Percentiles rank a stretch among this genome's conserved stretches.
These are phyloP conservation scores for Bertia moriformis DNA, from an alignment of 2,329 filamentous ascomycete species.

Conservation along the genomic window DNA sequence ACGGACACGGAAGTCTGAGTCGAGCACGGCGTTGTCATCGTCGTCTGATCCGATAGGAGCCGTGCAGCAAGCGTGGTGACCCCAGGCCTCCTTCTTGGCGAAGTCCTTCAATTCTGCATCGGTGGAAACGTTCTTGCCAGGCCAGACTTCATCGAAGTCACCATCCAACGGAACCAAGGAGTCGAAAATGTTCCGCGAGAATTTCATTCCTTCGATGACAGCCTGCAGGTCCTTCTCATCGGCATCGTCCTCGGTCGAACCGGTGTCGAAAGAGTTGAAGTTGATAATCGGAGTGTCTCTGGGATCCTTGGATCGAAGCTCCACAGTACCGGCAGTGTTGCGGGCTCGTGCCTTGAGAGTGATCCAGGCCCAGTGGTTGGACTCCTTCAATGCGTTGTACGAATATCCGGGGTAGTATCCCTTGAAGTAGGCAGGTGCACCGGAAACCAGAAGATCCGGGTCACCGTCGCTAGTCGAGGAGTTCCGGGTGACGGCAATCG, in stretches of 20 bases:
- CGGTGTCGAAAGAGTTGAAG: slow-evolving; percentile 23
- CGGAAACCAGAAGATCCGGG: slow-evolving; percentile 38
- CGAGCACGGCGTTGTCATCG: slow-evolving; percentile 34
- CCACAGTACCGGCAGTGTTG: slow-evolving; percentile 35
- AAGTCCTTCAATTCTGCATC: slow-evolving; percentile 10
- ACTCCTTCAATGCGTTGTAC: slow-evolving; percentile 22
- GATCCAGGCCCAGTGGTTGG: slow-evolving; percentile 21
- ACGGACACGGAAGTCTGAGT: slow-evolving; percentile 32
- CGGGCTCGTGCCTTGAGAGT: slow-evolving; percentile 37
- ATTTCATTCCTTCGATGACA: slow-evolving; percentile 10
- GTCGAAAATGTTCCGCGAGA: slow-evolving; percentile 9
- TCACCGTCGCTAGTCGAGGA: slow-evolving; percentile 22
- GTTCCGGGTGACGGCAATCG: slow-evolving; percentile 25
- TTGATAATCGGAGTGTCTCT: slow-evolving; percentile 42
- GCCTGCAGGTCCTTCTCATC: slow-evolving; percentile 4
- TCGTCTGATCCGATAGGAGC: slow-evolving; percentile 19
- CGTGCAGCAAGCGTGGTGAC: slow-evolving; percentile 12
- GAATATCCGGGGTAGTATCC: slow-evolving; percentile 42
- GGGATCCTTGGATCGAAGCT: slow-evolving; percentile 37
- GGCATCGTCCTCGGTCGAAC: slow-evolving; percentile 4
- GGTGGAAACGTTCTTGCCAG: slow-evolving; percentile 6
- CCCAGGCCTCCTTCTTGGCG: slow-evolving; percentile 12
- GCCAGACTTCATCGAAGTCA: slow-evolving; percentile 15
- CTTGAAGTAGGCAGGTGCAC: slow-evolving; percentile 35
- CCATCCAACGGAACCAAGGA: slow-evolving; percentile 25